These are phyloP conservation scores for Aspergillus homomorphus DNA, from an alignment of 495 filamentous ascomycete species.

Conservation along the genomic window DNA sequence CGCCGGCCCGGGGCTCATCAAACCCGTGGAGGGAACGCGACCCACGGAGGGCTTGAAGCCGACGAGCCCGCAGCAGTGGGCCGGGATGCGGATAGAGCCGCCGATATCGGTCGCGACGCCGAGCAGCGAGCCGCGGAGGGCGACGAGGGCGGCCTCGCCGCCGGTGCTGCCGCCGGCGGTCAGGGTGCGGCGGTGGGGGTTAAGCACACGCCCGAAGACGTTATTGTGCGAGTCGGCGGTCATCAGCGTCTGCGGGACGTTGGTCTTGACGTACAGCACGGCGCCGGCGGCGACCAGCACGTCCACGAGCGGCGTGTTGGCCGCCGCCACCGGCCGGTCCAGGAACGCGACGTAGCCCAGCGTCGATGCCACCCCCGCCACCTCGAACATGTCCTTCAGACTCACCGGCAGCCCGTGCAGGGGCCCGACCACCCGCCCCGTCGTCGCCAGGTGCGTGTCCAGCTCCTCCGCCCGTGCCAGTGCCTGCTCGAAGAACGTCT, in stretches of 20 bases:
- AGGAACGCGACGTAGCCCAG: conserved; percentile 43
- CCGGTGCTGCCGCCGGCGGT: conserved; percentile 59
- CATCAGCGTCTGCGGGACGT: conserved; percentile 52
- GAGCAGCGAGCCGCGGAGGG: conserved; percentile 53
- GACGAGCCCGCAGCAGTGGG: conserved; percentile 57
- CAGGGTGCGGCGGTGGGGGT: conserved; percentile 49
- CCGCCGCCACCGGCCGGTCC: conserved; percentile 41
- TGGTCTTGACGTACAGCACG: conserved; percentile 61
- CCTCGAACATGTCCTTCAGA: conserved; percentile 60
- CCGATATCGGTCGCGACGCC: conserved; percentile 67
- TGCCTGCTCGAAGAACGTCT: conserved; percentile 50
- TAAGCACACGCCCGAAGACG: conserved; percentile 45
- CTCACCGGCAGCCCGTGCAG: conserved; percentile 63
- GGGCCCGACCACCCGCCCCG: conserved; percentile 48
- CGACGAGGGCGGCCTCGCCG: conserved; percentile 62
- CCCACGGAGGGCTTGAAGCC: conserved; percentile 58
- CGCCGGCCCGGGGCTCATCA: conserved; percentile 36
- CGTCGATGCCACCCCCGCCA: conserved; percentile 42
- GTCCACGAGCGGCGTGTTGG: conserved; percentile 41
- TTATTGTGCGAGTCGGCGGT: conserved; percentile 45
- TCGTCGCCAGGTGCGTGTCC: conserved; percentile 29
- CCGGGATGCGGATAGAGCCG: conserved; percentile 60
- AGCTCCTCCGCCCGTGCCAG: conserved; percentile 31
- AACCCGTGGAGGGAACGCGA: conserved; percentile 46
- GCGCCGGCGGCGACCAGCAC: conserved; percentile 36